Evolutionary conservation across 2,329 filamentous ascomycete genomes (phyloP).

Genomic region (Fusarium sp.): DNA sequence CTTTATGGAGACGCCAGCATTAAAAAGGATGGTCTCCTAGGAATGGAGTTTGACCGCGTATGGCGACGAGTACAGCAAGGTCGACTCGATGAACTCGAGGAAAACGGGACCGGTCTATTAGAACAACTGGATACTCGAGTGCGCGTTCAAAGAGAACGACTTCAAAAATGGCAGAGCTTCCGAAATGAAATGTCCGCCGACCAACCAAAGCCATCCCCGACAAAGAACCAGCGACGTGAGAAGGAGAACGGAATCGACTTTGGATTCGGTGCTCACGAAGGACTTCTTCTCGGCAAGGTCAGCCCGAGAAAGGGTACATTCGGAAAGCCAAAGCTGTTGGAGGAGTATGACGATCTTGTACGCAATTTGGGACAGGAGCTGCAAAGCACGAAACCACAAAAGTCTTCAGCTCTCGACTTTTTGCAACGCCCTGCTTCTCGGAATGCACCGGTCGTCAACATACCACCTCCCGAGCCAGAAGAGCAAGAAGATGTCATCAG

Average conservation of each 20-base stretch:
- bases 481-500: constrained; percentile 54
- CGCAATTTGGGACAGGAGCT: constrained; percentile 57
- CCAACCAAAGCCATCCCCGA: constrained; percentile 35
- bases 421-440: constrained; percentile 32
- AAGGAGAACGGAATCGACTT: constrained; percentile 62
- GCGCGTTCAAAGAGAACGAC: constrained; percentile 71
- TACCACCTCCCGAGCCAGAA: constrained; percentile 6
- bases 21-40: constrained; percentile 72
- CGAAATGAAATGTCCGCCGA: constrained; percentile 60
- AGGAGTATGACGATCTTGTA: constrained; percentile 60
- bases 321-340: constrained; percentile 45
- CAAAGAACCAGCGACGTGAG: constrained; percentile 38
- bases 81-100: constrained; percentile 67
- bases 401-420: constrained; percentile 35
- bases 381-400: constrained; percentile 41
- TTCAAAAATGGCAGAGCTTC: constrained; percentile 81
- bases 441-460: constrained; percentile 1
- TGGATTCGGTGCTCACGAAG: constrained; percentile 65
- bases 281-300: constrained; percentile 56
- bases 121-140: constrained; percentile 79
- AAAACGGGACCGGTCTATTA: constrained; percentile 65
- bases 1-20: constrained; percentile 72
- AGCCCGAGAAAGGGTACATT: constrained; percentile 47
- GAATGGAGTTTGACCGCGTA: constrained; percentile 74
- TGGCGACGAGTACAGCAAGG: constrained; percentile 76